These are phyloP conservation scores for Aspergillus sp. DNA, from an alignment of 2,329 filamentous ascomycete genomes.

Conservation along the genomic window DNA sequence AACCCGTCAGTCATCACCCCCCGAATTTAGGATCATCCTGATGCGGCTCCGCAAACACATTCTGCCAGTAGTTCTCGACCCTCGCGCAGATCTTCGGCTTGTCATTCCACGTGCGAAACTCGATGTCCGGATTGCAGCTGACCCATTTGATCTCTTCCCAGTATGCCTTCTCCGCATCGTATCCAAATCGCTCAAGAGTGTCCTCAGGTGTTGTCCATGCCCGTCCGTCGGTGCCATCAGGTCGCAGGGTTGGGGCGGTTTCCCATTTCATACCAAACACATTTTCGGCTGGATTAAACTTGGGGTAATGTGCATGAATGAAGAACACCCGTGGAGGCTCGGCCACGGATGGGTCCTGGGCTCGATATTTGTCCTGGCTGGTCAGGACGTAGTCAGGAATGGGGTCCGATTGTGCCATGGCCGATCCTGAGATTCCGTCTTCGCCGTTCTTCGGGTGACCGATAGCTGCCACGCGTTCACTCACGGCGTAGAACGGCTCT, in stretches of 20 bases:
- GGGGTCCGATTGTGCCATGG: constrained; percentile 34
- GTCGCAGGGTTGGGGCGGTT: constrained; percentile 28
- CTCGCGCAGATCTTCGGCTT: constrained; percentile 24
- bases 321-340: constrained; percentile 31
- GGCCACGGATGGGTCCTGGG: constrained; percentile 25
- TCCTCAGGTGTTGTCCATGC: constrained; percentile 32
- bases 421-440: constrained; percentile 26
- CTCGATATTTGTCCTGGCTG: constrained; percentile 26
- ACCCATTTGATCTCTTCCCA: constrained; percentile 38
- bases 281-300: constrained; percentile 35
- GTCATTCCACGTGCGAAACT: constrained; percentile 30
- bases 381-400: constrained; percentile 30
- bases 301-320: constrained; percentile 37
- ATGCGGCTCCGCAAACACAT: constrained; percentile 28
- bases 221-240: constrained; percentile 30
- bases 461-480: constrained; percentile 29
- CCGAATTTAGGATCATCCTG: constrained; percentile 27
- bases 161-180: constrained; percentile 32
- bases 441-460: constrained; percentile 23
- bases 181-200: constrained; percentile 30
- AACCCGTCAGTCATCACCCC: constrained; percentile 1
- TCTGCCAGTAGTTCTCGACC: constrained; percentile 28
- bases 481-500: constrained; percentile 30
- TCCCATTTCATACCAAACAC: constrained; percentile 34
- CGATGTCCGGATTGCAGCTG: constrained; percentile 30